Conservation (phyloP, 2,329 filamentous ascomycete genomes). For the Alternaria consortialis region DNA sequence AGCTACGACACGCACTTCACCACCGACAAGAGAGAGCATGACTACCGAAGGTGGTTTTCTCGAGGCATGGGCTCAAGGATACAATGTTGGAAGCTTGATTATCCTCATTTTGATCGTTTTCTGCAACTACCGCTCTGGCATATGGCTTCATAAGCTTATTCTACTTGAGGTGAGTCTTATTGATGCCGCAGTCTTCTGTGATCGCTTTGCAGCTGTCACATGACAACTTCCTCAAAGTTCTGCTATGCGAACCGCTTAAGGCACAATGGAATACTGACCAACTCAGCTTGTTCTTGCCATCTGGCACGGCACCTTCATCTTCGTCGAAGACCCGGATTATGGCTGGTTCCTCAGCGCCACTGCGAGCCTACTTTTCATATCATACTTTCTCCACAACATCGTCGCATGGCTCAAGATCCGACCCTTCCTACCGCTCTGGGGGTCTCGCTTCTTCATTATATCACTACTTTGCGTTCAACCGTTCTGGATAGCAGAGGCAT, state of each 20-base stretch:
- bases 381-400: constrained; percentile 48
- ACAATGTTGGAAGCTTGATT: constrained; percentile 46
- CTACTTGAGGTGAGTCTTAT: constrained; percentile 39
- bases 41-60: constrained; percentile 41
- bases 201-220: not conserved
- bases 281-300: constrained; percentile 46
- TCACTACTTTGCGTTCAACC: constrained; percentile 45
- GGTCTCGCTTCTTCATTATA: constrained; percentile 45
- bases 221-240: not conserved
- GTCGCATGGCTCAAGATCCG: constrained; percentile 49
- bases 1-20: constrained; percentile 35
- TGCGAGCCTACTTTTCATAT: constrained; percentile 47
- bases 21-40: constrained; percentile 39
- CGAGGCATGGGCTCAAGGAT: constrained; percentile 50
- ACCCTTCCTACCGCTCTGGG: constrained; percentile 46
- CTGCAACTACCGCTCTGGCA: constrained; percentile 48
- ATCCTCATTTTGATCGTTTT: constrained; percentile 49
- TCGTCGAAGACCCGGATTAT: constrained; percentile 41
- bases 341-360: constrained; percentile 49
- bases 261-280: constrained; percentile 12
- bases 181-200: not conserved
- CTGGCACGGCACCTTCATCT: constrained; percentile 50
- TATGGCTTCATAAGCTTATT: constrained; percentile 48
- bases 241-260: fast-evolving
- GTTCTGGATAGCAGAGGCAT: constrained; percentile 48